Conservation (phyloP, 192 early-diverging fungal species). For the Irineochytrium annulatum region DNA sequence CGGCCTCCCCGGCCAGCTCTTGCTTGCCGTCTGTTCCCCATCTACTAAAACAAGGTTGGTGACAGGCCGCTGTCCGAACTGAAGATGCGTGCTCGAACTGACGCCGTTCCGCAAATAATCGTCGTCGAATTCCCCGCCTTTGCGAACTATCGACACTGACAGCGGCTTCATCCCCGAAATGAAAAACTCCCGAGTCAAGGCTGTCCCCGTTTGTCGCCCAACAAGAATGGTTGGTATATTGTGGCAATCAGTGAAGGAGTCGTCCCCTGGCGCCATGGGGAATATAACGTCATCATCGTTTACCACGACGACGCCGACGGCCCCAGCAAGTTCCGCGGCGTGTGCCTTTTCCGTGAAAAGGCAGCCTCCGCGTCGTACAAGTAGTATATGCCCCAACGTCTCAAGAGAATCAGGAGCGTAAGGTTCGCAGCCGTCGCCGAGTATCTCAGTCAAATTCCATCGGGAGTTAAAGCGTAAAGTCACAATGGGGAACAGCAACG, state of each 20-base stretch:
- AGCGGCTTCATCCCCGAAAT: no score
- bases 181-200: no score
- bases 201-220: no score
- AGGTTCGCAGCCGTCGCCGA: constrained; percentile 10
- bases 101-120: no score
- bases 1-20: background rate
- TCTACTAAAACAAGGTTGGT: background rate
- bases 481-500: background rate
- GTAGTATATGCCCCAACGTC: constrained; percentile 12
- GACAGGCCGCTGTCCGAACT: background rate
- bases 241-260: no score
- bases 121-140: no score
- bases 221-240: no score
- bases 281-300: constrained; percentile 24
- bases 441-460: background rate
- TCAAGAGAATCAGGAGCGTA: background rate
- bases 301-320: constrained; percentile 32
- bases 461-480: background rate
- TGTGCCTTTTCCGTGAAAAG: constrained; percentile 35
- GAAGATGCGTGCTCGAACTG: no score
- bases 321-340: constrained; percentile 32
- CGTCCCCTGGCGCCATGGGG: constrained; percentile 19
- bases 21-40: background rate
- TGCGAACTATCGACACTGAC: no score
- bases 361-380: constrained; percentile 41